Conservation (phyloP, 176 grass and related monocot species). For the Zizania latifolia region DNA sequence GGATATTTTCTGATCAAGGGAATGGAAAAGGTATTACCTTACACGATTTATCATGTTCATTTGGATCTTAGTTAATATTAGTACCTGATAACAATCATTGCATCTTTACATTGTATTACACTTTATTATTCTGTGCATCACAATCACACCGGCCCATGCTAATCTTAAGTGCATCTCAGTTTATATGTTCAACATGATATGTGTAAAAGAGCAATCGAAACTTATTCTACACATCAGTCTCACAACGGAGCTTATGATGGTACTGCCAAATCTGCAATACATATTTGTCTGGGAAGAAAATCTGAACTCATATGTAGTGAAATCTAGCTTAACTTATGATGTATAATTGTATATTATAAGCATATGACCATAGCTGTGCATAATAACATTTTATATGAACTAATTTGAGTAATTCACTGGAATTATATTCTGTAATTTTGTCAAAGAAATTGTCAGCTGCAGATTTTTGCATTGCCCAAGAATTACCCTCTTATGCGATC, state of each 20-base stretch:
- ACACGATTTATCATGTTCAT: constrained; percentile 22
- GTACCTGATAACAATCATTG: not conserved
- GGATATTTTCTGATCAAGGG: constrained; percentile 94
- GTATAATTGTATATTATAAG: constrained; percentile 8
- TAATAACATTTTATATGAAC: not conserved
- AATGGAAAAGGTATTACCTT: constrained; percentile 64
- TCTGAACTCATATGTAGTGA: not conserved
- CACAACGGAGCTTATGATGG: not conserved
- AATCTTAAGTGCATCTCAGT: not conserved
- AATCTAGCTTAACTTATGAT: not conserved
- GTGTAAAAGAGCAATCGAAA: not conserved
- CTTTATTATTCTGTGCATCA: not conserved
- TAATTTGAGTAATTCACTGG: not conserved
- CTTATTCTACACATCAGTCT: not conserved
- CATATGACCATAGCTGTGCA: not conserved
- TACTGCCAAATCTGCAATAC: not conserved
- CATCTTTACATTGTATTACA: constrained; percentile 5
- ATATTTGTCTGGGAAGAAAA: not conserved
- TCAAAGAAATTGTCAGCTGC: not conserved
- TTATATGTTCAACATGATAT: not conserved
- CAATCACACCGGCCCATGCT: not conserved
- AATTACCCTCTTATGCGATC: constrained; percentile 5
- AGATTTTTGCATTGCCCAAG: not conserved
- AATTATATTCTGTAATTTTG: constrained; percentile 3
- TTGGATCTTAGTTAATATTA: constrained; percentile 8